Percentiles rank a stretch among this genome's conserved stretches.
Evolutionary conservation across 2,329 filamentous ascomycete genomes (phyloP).

Genomic region (Talaromyces rugulosus): DNA sequence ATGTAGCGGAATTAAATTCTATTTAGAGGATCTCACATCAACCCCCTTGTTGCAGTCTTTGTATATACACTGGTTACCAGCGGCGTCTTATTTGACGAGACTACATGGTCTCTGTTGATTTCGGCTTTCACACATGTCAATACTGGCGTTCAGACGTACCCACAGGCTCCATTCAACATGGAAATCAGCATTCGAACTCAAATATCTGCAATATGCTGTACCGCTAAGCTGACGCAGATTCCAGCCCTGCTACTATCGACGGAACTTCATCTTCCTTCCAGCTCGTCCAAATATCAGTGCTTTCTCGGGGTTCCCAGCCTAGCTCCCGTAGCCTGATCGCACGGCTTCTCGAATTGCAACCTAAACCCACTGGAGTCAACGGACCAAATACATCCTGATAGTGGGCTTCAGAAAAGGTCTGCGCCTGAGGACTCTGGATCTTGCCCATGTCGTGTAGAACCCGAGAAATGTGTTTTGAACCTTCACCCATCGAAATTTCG

Average conservation of each 20-base stretch:
- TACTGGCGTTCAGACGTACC: too few species aligned
- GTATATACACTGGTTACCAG: too few species aligned
- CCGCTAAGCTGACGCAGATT: too few species aligned
- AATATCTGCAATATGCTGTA: too few species aligned
- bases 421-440: neutral
- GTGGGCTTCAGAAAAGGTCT: neutral
- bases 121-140: too few species aligned
- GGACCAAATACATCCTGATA: neutral
- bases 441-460: neutral
- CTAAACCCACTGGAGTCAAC: neutral
- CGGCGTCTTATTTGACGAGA: too few species aligned
- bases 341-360: conserved; percentile 1
- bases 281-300: neutral
- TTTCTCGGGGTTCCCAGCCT: neutral
- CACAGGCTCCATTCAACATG: too few species aligned
- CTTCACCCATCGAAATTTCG: neutral
- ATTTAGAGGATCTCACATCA: too few species aligned
- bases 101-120: too few species aligned
- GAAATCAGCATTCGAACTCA: too few species aligned
- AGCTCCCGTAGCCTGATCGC: neutral
- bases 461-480: neutral
- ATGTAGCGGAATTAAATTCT: too few species aligned
- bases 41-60: too few species aligned
- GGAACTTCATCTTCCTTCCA: neutral
- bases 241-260: neutral